Evolutionary conservation across 495 filamentous ascomycete species (phyloP).

Genomic region (Aspergillus olivimuriae): DNA sequence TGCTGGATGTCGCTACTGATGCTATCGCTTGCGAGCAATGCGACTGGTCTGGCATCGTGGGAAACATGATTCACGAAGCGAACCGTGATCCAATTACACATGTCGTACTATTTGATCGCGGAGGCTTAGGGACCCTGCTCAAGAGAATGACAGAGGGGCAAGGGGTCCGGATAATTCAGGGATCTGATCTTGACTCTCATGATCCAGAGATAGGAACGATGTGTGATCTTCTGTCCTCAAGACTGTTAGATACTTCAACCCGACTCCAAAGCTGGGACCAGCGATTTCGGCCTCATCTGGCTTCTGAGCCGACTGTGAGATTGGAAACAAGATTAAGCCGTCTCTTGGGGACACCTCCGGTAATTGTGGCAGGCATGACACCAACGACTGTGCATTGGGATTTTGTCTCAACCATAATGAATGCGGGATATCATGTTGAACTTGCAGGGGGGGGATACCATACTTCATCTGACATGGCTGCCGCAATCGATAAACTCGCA

Average conservation of each 20-base stretch:
- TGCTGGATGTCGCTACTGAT: constrained; percentile 15
- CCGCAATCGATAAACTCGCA: constrained; percentile 25
- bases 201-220: constrained; percentile 15
- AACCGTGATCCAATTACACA: constrained; percentile 7
- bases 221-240: constrained; percentile 12
- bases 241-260: constrained; percentile 8
- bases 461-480: constrained; percentile 16
- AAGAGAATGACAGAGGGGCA: constrained; percentile 13
- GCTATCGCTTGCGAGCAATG: constrained; percentile 18
- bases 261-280: constrained; percentile 16
- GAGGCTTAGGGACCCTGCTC: constrained; percentile 9
- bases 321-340: constrained; percentile 31
- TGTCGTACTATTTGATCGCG: constrained; percentile 16
- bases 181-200: constrained; percentile 10
- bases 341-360: constrained; percentile 28
- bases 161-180: constrained; percentile 14
- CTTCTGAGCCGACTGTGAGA: constrained; percentile 1
- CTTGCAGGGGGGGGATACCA: constrained; percentile 33
- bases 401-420: constrained; percentile 32
- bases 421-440: constrained; percentile 36
- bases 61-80: too few relatives aligned
- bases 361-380: constrained; percentile 41
- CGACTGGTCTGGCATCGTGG: too few relatives aligned
- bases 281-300: constrained; percentile 20
- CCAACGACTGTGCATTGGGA: constrained; percentile 35